These are phyloP conservation scores for Lentithecium fluviatile DNA, from an alignment of 495 filamentous ascomycete species.

Conservation along the genomic window DNA sequence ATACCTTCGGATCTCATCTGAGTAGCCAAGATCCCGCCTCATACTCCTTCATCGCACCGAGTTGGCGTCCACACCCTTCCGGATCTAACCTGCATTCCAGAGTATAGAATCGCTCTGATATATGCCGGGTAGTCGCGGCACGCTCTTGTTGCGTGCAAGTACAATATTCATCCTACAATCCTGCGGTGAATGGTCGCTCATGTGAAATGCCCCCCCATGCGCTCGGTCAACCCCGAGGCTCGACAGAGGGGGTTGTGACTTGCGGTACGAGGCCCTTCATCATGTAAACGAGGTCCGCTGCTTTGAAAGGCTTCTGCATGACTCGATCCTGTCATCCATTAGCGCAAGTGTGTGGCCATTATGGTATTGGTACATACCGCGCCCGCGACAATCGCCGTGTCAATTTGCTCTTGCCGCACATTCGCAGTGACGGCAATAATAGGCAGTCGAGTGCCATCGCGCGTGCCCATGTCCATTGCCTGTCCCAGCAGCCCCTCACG, in stretches of 20 bases:
- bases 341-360: neutral
- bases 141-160: no score
- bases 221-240: constrained; percentile 3
- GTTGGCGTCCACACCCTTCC: no score
- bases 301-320: constrained; percentile 32
- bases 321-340: constrained; percentile 16
- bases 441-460: constrained; percentile 46
- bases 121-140: no score
- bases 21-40: no score
- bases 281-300: constrained; percentile 24
- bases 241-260: constrained; percentile 2
- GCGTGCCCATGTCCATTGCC: constrained; percentile 12
- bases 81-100: no score
- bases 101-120: no score
- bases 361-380: constrained; percentile 53
- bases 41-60: no score
- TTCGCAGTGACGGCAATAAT: constrained; percentile 80
- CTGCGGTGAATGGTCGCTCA: no score
- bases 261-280: constrained; percentile 26
- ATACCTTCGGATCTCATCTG: no score
- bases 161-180: no score
- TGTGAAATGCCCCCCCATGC: neutral
- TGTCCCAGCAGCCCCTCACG: constrained; percentile 53
- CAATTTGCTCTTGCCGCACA: constrained; percentile 64
- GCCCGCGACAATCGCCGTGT: constrained; percentile 63